These are phyloP conservation scores for Aspergillus candidus DNA, from an alignment of 2,329 filamentous ascomycete genomes.

Conservation along the genomic window DNA sequence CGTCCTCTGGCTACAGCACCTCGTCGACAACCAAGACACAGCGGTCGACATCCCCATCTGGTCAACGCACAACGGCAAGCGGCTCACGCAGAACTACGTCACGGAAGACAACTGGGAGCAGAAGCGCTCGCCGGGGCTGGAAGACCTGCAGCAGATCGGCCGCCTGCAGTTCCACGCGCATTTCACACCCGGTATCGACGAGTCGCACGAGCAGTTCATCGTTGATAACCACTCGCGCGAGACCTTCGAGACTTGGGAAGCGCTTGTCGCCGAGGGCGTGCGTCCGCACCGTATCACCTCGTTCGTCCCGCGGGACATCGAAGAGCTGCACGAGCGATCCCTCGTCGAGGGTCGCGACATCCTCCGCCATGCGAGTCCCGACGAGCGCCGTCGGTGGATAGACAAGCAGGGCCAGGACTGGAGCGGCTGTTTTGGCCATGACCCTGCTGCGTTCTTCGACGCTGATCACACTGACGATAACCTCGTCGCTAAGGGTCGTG, in stretches of 20 bases:
- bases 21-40: conserved; percentile 71
- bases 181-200: conserved; percentile 87
- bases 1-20: conserved; percentile 76
- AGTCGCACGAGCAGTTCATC: conserved; percentile 76
- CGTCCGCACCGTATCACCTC: conserved; percentile 63
- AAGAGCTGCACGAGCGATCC: conserved; percentile 74
- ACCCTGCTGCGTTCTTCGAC: conserved; percentile 59
- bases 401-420: conserved; percentile 76
- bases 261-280: conserved; percentile 81
- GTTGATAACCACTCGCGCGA: conserved; percentile 83
- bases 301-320: conserved; percentile 66
- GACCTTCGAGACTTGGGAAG: conserved; percentile 92
- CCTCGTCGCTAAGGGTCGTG: too few relatives aligned
- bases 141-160: conserved; percentile 71
- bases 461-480: too few relatives aligned
- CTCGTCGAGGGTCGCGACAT: conserved; percentile 75
- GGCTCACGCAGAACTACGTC: conserved; percentile 87
- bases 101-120: conserved; percentile 67
- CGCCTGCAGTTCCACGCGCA: conserved; percentile 71
- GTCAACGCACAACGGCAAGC: conserved; percentile 66
- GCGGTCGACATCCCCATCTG: conserved; percentile 87
- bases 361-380: conserved; percentile 60
- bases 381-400: conserved; percentile 70
- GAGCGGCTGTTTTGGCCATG: conserved; percentile 77
- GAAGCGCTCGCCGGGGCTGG: conserved; percentile 61